Evolutionary conservation across 352 stramenopile species (phyloP).

Genomic region (Pythium apleroticum): DNA sequence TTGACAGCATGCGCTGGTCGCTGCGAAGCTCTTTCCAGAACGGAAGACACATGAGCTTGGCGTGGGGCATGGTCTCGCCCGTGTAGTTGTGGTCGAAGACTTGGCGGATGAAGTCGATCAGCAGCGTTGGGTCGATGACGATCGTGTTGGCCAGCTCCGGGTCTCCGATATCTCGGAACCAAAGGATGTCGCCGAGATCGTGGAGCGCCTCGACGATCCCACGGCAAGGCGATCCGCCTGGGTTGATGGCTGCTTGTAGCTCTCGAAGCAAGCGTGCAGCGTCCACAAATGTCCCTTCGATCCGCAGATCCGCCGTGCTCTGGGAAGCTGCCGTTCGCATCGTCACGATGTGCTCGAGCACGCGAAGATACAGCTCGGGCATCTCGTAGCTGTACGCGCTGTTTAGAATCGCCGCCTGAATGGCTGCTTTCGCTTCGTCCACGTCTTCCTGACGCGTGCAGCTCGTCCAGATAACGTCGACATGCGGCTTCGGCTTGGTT

Average conservation of each 20-base stretch:
- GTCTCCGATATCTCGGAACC: constrained; percentile 10
- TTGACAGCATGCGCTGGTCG: constrained; percentile 10
- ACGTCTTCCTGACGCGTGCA: constrained; percentile 7
- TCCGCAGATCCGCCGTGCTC: constrained; percentile 1
- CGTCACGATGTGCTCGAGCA: background rate
- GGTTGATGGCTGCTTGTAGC: background rate
- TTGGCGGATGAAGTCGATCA: constrained; percentile 24
- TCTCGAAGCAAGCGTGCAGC: background rate
- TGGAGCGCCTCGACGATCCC: constrained; percentile 15
- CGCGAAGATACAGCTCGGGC: constrained; percentile 11
- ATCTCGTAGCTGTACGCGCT: constrained; percentile 13
- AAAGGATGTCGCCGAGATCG: constrained; percentile 22
- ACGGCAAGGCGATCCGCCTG: background rate
- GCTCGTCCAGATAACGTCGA: constrained; percentile 3
- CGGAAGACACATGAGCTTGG: background rate
- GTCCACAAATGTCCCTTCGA: background rate
- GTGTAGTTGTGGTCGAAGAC: constrained; percentile 11
- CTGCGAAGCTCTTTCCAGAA: constrained; percentile 12
- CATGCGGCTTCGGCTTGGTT: background rate
- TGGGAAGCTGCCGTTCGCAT: background rate
- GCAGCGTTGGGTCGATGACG: constrained; percentile 12
- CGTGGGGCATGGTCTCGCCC: background rate
- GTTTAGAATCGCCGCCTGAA: background rate
- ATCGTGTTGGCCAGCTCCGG: constrained; percentile 4
- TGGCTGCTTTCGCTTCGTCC: background rate